Conservation (phyloP, 2,329 filamentous ascomycete species). For the Nemania abortiva region DNA sequence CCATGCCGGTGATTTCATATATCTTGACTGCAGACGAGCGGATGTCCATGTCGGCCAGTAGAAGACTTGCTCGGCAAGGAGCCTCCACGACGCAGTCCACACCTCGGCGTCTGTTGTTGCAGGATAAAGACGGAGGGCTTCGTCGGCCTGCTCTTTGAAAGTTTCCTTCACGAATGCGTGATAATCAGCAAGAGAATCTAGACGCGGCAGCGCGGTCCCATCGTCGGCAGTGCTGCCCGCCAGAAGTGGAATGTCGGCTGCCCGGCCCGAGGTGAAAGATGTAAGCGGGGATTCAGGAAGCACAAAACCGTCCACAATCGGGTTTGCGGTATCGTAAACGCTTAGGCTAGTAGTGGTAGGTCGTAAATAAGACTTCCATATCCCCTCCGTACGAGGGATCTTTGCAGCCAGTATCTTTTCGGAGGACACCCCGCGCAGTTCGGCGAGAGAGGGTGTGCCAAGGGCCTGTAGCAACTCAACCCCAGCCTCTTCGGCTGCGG, state of each 20-base stretch:
- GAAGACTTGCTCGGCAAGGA: slow-evolving; percentile 31
- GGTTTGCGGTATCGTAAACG: slow-evolving; percentile 33
- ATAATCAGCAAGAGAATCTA: slow-evolving; percentile 16
- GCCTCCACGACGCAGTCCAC: slow-evolving; percentile 24
- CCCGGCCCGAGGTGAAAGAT: slow-evolving; percentile 16
- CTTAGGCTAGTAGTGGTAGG: slow-evolving; percentile 33
- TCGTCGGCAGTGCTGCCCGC: slow-evolving; percentile 24
- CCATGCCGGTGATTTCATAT: slow-evolving; percentile 31
- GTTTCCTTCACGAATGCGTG: slow-evolving; percentile 17
- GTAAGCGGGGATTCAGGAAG: slow-evolving; percentile 27
- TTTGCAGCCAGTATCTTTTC: slow-evolving; percentile 27
- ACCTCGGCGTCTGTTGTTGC: slow-evolving; percentile 27
- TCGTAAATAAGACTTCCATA: slow-evolving; percentile 33
- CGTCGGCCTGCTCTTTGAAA: slow-evolving; percentile 16
- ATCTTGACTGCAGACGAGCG: slow-evolving; percentile 22
- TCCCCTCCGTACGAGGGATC: slow-evolving; percentile 24
- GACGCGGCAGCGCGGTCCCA: slow-evolving; percentile 31
- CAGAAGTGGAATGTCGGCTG: slow-evolving; percentile 26
- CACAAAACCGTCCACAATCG: slow-evolving; percentile 30
- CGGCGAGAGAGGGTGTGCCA: slow-evolving; percentile 22
- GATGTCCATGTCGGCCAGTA: slow-evolving; percentile 34
- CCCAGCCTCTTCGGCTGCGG: slow-evolving; percentile 32
- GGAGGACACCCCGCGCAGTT: slow-evolving; percentile 23
- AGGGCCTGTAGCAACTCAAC: slow-evolving; percentile 21
- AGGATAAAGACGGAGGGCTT: slow-evolving; percentile 32